Evolutionary conservation across 768 basidiomycete species (phyloP), one percentile per base, ranked within the genome.

Genomic region (Strobilomyces dryophilus): DNA sequence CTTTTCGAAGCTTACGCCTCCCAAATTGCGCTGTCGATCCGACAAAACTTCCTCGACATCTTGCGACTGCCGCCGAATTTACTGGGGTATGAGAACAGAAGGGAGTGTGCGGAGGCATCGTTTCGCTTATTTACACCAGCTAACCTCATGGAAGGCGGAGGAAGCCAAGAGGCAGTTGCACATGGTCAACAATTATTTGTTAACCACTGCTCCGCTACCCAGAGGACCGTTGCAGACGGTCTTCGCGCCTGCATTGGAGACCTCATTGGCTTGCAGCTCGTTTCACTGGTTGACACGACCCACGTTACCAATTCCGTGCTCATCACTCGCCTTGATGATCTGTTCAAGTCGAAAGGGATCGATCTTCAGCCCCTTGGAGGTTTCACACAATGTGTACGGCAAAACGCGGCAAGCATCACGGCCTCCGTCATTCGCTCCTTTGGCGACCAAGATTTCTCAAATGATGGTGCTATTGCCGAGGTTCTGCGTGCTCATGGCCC

Each of bases 1-100:
- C 78, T 98, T 4, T 97, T 92, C 60, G 78, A 84, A 56, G 77
- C 83, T 9, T 93, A 95, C 65, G 85, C 87, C 1, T 80, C 82
- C 8, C 90, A 90, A 58, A 74, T 93, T 47, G 84, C 88, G 0
- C 79, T 74, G 58, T 85, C 89, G 9, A 79, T 94, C 44, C 75
- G 79, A 35, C 64, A 74, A 36, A 71, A 71, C 5, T 66, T 69
- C 11, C 66, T 73, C 14, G 83, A 88, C 55, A 71, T 86, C 40
- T 73, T 86, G 52, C 66, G 71, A 9, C 74, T 95, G 8, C 85
- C 90, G 3, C 83, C 84, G 29, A 77, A 77, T 46, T 71, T 95
- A 5, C 78, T 95, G 24, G 95, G 95, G 1, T 97, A 86, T 66
- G 60, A 70, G 15, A 82, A 84, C 60, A 79, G 81, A 49, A 80